Conservation (phyloP, 2,329 filamentous ascomycete genomes). For the Fusarium redolens region DNA sequence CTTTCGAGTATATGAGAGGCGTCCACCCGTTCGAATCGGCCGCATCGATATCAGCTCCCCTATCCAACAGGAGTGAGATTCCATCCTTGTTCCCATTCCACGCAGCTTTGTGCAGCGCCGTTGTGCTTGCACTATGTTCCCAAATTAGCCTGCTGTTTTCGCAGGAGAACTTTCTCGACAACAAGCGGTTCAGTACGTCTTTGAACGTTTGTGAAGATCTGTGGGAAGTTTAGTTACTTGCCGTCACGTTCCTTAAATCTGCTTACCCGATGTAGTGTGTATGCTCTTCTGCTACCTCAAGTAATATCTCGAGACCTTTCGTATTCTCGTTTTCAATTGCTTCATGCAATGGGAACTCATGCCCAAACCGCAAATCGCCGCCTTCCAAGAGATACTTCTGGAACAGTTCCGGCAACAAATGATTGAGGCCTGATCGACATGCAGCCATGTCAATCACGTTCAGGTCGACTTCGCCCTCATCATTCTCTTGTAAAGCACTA, state of each 20-base stretch:
- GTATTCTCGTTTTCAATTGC: not conserved
- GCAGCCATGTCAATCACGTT: not conserved
- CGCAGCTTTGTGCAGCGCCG: not conserved
- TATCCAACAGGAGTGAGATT: not conserved
- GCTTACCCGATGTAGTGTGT: not conserved
- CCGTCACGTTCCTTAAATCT: not conserved
- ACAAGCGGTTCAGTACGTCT: not conserved
- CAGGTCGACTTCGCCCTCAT: rapidly evolving
- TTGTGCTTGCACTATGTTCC: rapidly evolving
- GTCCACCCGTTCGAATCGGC: not conserved
- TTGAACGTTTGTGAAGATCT: not conserved
- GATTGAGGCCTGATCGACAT: rapidly evolving
- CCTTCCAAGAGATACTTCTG: not conserved
- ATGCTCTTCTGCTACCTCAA: not conserved
- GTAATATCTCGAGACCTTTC: not conserved
- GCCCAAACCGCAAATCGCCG: not conserved
- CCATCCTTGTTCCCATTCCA: not conserved
- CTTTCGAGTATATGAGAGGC: not conserved
- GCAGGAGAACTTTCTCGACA: rapidly evolving
- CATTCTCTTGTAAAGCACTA: conserved; percentile 37
- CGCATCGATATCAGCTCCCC: not conserved
- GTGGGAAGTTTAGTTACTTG: not conserved
- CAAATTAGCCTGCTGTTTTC: not conserved
- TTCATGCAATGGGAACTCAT: not conserved
- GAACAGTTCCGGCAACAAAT: not conserved